Evolutionary conservation across 192 early-diverging fungal genomes (phyloP).

Genomic region (Ambispora gerdemannii): DNA sequence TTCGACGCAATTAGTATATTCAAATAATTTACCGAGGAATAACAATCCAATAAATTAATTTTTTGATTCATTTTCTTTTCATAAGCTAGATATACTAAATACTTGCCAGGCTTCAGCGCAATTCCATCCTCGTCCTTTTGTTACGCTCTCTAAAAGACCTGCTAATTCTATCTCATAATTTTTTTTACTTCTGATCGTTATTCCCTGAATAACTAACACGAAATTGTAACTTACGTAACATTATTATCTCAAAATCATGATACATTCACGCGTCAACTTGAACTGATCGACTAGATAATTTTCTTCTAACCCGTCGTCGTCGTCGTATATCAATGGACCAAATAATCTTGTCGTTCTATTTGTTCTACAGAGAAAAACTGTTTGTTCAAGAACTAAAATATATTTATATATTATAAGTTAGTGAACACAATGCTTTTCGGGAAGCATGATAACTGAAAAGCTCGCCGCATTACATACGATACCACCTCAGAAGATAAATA

Average conservation of each 20-base stretch:
- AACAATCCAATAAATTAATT: background rate
- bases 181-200: slow-evolving; percentile 53
- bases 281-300: background rate
- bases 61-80: background rate
- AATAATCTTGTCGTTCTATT: background rate
- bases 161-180: slow-evolving; percentile 45
- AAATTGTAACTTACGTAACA: slow-evolving; percentile 49
- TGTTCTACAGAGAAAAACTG: slow-evolving; percentile 31
- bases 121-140: slow-evolving; percentile 56
- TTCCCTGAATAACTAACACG: slow-evolving; percentile 54
- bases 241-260: background rate
- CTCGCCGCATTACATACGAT: slow-evolving; percentile 24
- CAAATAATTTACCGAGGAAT: slow-evolving; percentile 48
- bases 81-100: background rate
- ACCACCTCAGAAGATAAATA: slow-evolving; percentile 33
- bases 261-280: background rate
- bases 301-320: background rate
- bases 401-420: background rate
- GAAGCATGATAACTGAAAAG: background rate
- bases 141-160: slow-evolving; percentile 48
- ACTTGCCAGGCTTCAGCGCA: slow-evolving; percentile 59
- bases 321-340: slow-evolving; percentile 8
- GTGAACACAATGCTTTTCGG: background rate
- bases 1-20: slow-evolving; percentile 40
- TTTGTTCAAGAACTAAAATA: slow-evolving; percentile 39